Evolutionary conservation across 495 filamentous ascomycete species (phyloP).

Genomic region (Xylaria curta): DNA sequence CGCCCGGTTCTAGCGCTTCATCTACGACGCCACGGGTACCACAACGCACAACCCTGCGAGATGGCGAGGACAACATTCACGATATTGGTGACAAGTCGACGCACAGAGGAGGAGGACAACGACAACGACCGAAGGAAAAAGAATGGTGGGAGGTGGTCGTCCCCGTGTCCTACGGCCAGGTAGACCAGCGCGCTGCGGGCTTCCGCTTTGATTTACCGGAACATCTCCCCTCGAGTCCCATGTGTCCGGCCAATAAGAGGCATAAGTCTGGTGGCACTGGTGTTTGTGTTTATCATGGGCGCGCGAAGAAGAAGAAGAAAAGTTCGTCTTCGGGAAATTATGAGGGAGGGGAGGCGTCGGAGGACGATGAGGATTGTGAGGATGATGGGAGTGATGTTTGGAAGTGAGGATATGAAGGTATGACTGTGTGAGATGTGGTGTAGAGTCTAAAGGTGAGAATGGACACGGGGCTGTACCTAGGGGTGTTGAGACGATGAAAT

Average conservation of each 20-base stretch:
- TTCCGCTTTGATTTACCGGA: constrained; percentile 67
- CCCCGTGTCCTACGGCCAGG: constrained; percentile 11
- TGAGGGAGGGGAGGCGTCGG: constrained; percentile 7
- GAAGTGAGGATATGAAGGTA: too few species aligned
- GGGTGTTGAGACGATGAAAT: neutral
- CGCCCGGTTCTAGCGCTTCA: constrained; percentile 12
- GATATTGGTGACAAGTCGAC: neutral
- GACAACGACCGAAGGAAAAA: constrained; percentile 8
- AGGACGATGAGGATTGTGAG: neutral
- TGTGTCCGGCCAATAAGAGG: constrained; percentile 66
- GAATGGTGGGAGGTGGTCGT: constrained; percentile 44
- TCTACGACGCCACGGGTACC: neutral
- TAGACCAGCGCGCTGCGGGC: constrained; percentile 10
- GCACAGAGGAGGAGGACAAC: neutral
- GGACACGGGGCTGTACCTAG: neutral
- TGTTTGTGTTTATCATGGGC: constrained; percentile 57
- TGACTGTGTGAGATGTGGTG: too few species aligned
- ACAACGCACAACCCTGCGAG: neutral
- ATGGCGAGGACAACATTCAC: neutral
- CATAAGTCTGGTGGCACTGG: constrained; percentile 60
- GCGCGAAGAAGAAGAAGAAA: constrained; percentile 29
- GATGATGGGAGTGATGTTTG: constrained; percentile 15
- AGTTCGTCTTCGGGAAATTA: too few species aligned
- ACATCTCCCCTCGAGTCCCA: constrained; percentile 66
- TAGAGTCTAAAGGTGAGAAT: neutral